Evolutionary conservation across 306 rosid genomes (phyloP).

Genomic region (Begonia fuchsioides): DNA sequence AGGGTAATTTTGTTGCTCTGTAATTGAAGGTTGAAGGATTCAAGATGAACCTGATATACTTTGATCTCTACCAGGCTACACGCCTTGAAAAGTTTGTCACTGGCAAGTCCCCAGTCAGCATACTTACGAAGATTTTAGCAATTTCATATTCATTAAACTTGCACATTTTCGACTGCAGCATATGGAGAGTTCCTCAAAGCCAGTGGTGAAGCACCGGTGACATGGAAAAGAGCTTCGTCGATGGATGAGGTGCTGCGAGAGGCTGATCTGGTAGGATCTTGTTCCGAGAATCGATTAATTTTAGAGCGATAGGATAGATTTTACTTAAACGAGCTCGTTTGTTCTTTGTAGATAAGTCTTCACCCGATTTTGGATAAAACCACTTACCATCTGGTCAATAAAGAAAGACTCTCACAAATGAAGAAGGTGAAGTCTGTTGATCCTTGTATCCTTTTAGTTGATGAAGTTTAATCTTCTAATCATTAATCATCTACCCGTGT

Average conservation of each 20-base stretch:
- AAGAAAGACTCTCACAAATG: conserved; percentile 71
- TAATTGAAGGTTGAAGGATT: conserved; percentile 83
- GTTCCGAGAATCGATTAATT: not conserved
- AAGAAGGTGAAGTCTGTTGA: conserved; percentile 51
- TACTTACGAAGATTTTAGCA: not conserved
- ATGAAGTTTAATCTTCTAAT: not conserved
- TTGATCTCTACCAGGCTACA: conserved; percentile 83
- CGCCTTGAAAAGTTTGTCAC: conserved; percentile 89
- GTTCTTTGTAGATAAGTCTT: conserved; percentile 72
- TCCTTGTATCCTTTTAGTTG: conserved; percentile 1
- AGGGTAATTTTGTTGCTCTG: conserved; percentile 7
- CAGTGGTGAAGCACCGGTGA: conserved; percentile 77
- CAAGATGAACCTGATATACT: conserved; percentile 98
- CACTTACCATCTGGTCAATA: conserved; percentile 91
- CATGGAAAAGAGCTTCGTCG: conserved; percentile 85
- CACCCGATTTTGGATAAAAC: conserved; percentile 91
- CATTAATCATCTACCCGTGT: not conserved
- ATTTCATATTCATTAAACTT: conserved; percentile 12
- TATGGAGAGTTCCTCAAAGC: conserved; percentile 72
- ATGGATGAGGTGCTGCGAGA: conserved; percentile 95
- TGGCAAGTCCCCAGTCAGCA: conserved; percentile 34
- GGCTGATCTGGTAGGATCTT: conserved; percentile 68
- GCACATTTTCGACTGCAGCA: conserved; percentile 36
- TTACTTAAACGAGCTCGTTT: conserved; percentile 1
- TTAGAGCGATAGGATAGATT: not conserved